phyloP scores from a whole-genome alignment of 257 asterid species.

The Solanum habrochaites region DNA sequence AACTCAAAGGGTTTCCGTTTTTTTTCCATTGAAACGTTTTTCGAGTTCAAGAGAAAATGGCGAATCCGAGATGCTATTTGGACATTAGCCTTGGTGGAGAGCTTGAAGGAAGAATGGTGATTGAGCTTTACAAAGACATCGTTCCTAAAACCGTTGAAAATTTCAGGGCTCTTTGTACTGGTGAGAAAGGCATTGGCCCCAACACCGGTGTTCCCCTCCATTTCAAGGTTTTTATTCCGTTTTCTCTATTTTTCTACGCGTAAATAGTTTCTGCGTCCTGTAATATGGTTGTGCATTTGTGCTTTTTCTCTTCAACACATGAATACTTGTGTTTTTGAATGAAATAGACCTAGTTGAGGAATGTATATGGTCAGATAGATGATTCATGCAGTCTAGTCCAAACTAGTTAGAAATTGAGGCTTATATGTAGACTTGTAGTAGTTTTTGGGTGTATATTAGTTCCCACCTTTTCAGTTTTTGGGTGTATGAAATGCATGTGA shows the following conservation, averaged over 20 bases:
- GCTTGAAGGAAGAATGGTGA: slow-evolving; percentile 22
- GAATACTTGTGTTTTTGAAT: background rate
- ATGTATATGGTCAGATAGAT: background rate
- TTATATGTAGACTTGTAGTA: background rate
- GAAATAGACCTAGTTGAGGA: background rate
- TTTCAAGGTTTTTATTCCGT: slow-evolving; percentile 13
- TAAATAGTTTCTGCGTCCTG: background rate
- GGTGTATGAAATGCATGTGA: background rate
- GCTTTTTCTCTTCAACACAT: background rate
- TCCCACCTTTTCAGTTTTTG: background rate
- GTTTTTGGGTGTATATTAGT: background rate
- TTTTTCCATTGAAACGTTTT: background rate
- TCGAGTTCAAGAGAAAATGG: background rate
- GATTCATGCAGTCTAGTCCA: background rate
- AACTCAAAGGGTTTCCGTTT: background rate
- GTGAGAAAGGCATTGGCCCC: slow-evolving; percentile 25
- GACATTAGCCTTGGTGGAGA: slow-evolving; percentile 29
- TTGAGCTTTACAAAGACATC: slow-evolving; percentile 14
- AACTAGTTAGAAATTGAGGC: background rate
- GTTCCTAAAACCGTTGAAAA: slow-evolving; percentile 36
- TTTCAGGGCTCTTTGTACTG: slow-evolving; percentile 36
- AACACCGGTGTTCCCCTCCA: slow-evolving; percentile 26
- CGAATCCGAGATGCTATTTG: slow-evolving; percentile 17
- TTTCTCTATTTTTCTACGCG: background rate
- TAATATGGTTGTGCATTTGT: background rate